Conservation (phyloP, 73 alveolate species). For the Blepharisma stoltei region DNA sequence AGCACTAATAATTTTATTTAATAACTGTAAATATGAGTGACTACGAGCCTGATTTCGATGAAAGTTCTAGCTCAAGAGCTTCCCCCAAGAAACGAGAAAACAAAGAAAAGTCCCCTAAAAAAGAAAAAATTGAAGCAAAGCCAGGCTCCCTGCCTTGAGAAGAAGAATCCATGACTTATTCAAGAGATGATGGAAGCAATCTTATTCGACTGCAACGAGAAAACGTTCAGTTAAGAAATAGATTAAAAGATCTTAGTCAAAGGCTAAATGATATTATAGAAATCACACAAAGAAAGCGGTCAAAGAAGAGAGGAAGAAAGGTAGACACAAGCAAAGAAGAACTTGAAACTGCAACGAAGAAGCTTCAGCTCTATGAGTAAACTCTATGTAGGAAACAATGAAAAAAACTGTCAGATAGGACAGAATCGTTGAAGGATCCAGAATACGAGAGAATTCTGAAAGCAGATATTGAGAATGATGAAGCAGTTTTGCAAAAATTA, state of each 20-base stretch:
- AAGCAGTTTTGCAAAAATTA: not conserved
- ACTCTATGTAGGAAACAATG: not conserved
- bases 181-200: slow-evolving; percentile 2
- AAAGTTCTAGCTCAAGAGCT: too few species aligned
- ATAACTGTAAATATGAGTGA: too few species aligned
- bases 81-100: too few species aligned
- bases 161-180: slow-evolving; percentile 26
- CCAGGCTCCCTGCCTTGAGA: slow-evolving; percentile 31
- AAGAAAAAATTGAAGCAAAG: not conserved
- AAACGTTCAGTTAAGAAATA: not conserved
- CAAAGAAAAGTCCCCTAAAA: not conserved
- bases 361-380: not conserved
- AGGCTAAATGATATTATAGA: not conserved
- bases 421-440: not conserved
- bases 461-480: not conserved
- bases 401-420: not conserved
- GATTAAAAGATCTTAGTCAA: slow-evolving; percentile 8
- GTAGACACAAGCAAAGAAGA: not conserved
- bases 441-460: not conserved
- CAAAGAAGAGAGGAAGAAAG: not conserved
- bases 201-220: not conserved
- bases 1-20: too few species aligned
- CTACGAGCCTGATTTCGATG: too few species aligned
- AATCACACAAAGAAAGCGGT: not conserved
- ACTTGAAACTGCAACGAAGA: not conserved